These are phyloP conservation scores for Russula vinacea DNA, from an alignment of 768 basidiomycete genomes.

Conservation along the genomic window DNA sequence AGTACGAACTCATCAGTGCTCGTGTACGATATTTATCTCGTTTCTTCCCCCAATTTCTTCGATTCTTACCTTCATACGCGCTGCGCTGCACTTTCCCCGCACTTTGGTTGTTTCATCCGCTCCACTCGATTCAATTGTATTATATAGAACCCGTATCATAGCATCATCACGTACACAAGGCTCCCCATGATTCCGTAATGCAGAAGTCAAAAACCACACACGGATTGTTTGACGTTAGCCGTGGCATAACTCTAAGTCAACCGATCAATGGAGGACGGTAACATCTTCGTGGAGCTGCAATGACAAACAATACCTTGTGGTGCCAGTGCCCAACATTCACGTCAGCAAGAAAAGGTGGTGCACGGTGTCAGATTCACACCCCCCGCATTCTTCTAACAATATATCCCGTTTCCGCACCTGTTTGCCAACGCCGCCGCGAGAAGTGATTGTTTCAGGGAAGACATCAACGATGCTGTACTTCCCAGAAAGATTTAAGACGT, in stretches of 20 bases:
- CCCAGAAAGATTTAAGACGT: background rate
- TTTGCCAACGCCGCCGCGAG: background rate
- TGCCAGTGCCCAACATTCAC: background rate
- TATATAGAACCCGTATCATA: conserved; percentile 8
- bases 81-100: conserved; percentile 7
- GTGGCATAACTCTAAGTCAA: background rate
- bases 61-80: background rate
- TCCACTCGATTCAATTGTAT: conserved; percentile 16
- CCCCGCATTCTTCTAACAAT: background rate
- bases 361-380: background rate
- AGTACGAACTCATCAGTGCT: background rate
- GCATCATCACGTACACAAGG: conserved; percentile 2
- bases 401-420: background rate
- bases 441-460: conserved; percentile 1
- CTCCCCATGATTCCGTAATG: conserved; percentile 4
- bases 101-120: background rate
- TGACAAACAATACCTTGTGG: background rate
- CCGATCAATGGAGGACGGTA: background rate
- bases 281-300: background rate
- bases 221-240: background rate
- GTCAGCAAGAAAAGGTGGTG: background rate
- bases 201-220: background rate
- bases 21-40: conserved; percentile 5
- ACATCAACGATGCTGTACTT: background rate
- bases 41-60: conserved; percentile 1